phyloP scores from a whole-genome alignment of 352 stramenopile genomes.

The Phytopythium cucurbitacearum region DNA sequence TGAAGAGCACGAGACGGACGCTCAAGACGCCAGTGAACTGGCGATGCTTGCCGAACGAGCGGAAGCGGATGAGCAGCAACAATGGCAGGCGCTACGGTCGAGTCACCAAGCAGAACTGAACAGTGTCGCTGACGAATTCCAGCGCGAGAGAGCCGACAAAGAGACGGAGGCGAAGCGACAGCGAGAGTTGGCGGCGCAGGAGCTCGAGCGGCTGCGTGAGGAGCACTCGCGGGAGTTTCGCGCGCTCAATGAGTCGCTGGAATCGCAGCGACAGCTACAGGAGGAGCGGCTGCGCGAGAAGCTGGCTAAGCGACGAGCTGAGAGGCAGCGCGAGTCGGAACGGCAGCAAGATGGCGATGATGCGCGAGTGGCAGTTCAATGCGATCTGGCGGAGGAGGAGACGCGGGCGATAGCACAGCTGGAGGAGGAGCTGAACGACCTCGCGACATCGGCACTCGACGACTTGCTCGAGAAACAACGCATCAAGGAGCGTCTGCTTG shows the following conservation, averaged over 20 bases:
- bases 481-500: background rate
- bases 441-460: conserved; percentile 3
- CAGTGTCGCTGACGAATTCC: conserved; percentile 3
- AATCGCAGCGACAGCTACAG: conserved; percentile 31
- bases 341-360: conserved; percentile 37
- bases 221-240: conserved; percentile 40
- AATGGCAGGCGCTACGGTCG: conserved; percentile 15
- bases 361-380: conserved; percentile 9
- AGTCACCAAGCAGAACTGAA: conserved; percentile 6
- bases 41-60: conserved; percentile 5
- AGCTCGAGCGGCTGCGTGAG: conserved; percentile 37
- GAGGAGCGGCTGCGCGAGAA: conserved; percentile 42
- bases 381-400: conserved; percentile 9
- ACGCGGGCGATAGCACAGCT: conserved; percentile 2
- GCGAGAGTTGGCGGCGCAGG: conserved; percentile 7
- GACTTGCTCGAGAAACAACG: background rate
- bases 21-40: conserved; percentile 1
- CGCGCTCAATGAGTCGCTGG: conserved; percentile 20
- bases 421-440: conserved; percentile 9
- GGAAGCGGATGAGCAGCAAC: conserved; percentile 7
- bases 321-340: conserved; percentile 43
- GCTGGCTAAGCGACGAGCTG: conserved; percentile 29
- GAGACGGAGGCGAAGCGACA: conserved; percentile 19
- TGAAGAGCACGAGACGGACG: conserved; percentile 1
- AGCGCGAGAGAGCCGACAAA: background rate